Conservation (phyloP, 108 stramenopile genomes). For the Aurantiochytrium sp. region DNA sequence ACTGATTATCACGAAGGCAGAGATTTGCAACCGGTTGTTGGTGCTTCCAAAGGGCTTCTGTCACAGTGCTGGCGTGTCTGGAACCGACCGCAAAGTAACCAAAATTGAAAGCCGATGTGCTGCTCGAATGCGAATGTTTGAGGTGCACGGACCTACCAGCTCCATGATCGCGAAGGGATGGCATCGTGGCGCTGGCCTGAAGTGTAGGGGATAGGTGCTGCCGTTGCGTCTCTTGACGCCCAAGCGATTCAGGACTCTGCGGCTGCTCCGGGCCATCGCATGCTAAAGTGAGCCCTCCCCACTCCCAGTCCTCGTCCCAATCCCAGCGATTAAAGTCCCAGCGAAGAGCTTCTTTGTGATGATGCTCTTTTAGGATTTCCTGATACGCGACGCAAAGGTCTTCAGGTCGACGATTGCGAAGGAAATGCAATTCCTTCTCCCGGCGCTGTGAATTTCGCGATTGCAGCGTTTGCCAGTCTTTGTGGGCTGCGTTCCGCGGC, state of each 20-base stretch:
- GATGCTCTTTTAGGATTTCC: background rate
- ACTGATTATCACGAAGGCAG: background rate
- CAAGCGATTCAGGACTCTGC: too few relatives aligned
- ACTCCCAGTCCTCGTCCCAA: background rate
- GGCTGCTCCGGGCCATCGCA: background rate
- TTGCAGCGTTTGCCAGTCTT: background rate
- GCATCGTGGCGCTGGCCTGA: too few relatives aligned
- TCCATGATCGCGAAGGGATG: too few relatives aligned
- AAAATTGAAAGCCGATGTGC: background rate
- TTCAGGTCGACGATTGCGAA: background rate
- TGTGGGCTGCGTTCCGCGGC: background rate
- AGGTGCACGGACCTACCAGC: too few relatives aligned
- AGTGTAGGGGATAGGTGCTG: too few relatives aligned
- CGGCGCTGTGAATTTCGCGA: background rate
- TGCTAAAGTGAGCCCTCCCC: background rate
- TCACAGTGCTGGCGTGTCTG: background rate
- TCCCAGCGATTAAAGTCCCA: background rate
- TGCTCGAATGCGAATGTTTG: background rate
- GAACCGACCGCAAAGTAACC: background rate
- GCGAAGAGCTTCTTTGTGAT: background rate
- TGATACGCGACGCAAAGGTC: background rate
- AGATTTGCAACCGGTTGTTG: background rate
- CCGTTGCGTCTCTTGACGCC: too few relatives aligned
- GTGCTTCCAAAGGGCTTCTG: background rate
- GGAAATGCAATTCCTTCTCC: background rate